Base-by-base conservation (phyloP, 371 early-diverging fungal species). In the Funneliformis caledonium region DNA sequence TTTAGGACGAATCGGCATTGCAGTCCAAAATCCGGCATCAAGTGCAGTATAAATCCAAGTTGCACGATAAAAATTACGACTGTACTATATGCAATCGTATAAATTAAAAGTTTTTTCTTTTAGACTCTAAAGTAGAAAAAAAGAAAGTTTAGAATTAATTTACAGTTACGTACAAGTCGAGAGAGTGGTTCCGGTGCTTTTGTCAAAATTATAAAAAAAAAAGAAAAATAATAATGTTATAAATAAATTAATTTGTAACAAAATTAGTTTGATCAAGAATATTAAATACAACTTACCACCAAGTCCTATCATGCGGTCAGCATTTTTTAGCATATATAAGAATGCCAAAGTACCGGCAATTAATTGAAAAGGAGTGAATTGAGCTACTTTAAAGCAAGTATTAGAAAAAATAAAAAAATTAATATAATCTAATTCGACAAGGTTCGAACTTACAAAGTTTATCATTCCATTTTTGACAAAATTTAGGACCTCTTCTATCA, bases 1-100 rank as follows among this genome's bases (percentile, higher is more conserved):
- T 68, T 88, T 87, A 0, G 97, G 96, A 33, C 89, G 88, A 37
- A 97, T 86, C 48, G 88, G 84, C 94, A 96, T 95, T 11, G 97
- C 96, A 2, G 97, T 97, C 83, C 96, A 93, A 84, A 97, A 98
- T 0, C 98, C 99, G 3, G 98, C 99, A 83, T 98, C 98, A 42
- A 97, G 84, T 2, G 96, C 95, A 8, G 96, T 95, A 81, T 96
- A 82, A 59, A 98, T 88, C 95, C 96, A 97, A 1, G 97, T 93
- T 2, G 96, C 97, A 31, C 99, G 92, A 82, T 95, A 98, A 85
- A 94, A 98, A 84, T 92, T 95, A 10, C 94, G 91, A 62, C 93
- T 96, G 88, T 98, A 98, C 90, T 97, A 89, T 74, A 16, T 33
- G 26, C 72, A 81, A 82, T 72, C 16, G 16, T 26, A 64, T 64